Percentiles rank a stretch among this genome's conserved stretches.
phyloP scores from a whole-genome alignment of 1,284 basidiomycete genomes.

The Malassezia arunalokei region DNA sequence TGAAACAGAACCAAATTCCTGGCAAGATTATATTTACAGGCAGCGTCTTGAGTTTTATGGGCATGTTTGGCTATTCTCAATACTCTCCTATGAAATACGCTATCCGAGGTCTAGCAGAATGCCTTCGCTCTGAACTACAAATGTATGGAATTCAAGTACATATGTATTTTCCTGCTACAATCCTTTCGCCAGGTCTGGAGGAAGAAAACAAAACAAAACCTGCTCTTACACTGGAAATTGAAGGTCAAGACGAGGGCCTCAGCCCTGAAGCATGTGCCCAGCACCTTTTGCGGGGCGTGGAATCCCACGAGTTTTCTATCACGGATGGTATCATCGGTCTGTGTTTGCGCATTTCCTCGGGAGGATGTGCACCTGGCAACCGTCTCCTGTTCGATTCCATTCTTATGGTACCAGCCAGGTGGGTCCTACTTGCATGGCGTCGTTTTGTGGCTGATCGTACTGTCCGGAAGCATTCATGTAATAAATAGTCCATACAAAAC shows the following conservation, averaged over 20 bases:
- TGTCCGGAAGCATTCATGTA: background rate
- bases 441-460: constrained; percentile 23
- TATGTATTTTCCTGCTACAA: constrained; percentile 75
- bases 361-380: constrained; percentile 32
- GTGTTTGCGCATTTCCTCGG: constrained; percentile 30
- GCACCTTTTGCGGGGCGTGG: constrained; percentile 51
- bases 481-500: background rate
- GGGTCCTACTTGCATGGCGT: constrained; percentile 36
- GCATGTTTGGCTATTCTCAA: constrained; percentile 67
- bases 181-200: constrained; percentile 66
- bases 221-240: constrained; percentile 64
- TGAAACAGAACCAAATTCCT: constrained; percentile 42
- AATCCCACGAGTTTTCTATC: constrained; percentile 30
- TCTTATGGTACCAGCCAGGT: constrained; percentile 6
- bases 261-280: constrained; percentile 59
- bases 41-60: constrained; percentile 68
- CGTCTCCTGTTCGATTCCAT: constrained; percentile 22
- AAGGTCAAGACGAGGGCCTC: constrained; percentile 61
- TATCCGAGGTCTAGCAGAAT: constrained; percentile 72
- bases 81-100: constrained; percentile 86
- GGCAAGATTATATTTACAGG: constrained; percentile 68
- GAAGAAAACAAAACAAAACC: constrained; percentile 75
- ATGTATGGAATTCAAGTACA: constrained; percentile 70
- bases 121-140: constrained; percentile 66
- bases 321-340: constrained; percentile 35